Base-by-base conservation (phyloP, 257 asterid genomes). In the Buddleja alternifolia region DNA sequence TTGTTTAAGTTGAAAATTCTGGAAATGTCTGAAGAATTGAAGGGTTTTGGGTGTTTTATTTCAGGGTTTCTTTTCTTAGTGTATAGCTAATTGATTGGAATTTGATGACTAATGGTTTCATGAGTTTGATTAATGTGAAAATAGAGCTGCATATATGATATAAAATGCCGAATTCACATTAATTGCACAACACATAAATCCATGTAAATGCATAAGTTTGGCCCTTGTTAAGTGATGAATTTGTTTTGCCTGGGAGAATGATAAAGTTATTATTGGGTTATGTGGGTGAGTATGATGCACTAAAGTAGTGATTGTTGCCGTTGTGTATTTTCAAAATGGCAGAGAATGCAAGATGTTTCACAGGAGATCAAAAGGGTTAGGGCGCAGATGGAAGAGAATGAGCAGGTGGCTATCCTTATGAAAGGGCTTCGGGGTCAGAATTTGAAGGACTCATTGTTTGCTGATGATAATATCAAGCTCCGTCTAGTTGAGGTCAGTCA, bases 311-410 rank as follows among this genome's bases (percentile, higher is more conserved):
- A 69, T 34, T 51, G 8, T 39, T 53, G 23, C 45, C 46, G 15
- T 47, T 21, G 14, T 48, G 52, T 64, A 36, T 68, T 61, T 75
- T 63, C 79, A 74, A 63, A 74, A 80, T 72, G 80, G 82, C 88
- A 94, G 97, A 89, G 97, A 82, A 83, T 94, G 78, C 92, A 80
- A 77, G 96, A 86, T 79, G 96, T 94, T 44, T 94, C 99, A 2
- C 77, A 84, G 71, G 97, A 94, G 84, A 94, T 94, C 70, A 94
- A 94, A 72, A 81, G 95, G 69, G 95, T 94, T 74, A 85, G 99
- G 80, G 97, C 97, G 3, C 95, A 94, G 71, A 94, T 94, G 99
- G 99, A 94, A 80, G 97, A 91, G 82, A 86, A 94, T 42, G 99
- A 94, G 77, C 81, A 94, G 70, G 66, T 94, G 78, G 81, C 99